Evolutionary conservation across 2,329 filamentous ascomycete species (phyloP), one percentile per base, ranked within the genome.

Genomic region (Sodiomyces alkalinus): DNA sequence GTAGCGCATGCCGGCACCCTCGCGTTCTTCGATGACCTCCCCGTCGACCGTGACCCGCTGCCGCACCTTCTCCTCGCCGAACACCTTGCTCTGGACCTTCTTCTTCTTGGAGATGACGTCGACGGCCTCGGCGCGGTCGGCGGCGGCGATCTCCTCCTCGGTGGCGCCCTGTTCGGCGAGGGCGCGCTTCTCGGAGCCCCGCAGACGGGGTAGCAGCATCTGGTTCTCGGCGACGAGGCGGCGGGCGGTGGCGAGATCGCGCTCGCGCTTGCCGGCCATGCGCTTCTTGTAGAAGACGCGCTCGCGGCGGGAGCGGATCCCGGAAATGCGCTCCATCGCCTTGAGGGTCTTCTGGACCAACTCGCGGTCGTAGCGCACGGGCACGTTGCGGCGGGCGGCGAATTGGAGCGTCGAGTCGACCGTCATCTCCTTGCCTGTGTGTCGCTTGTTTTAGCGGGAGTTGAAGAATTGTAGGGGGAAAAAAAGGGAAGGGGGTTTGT

Each of bases 401-500:
- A 96, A 93, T 48, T 83, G 79, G 35, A 98, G 75, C 18, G 87
- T 93, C 46, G 74, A 80, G 66, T 98, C 90, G 56, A 96, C 86
- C 32, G 81, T 80, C 82, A 92, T 74, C 50, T 74, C 68, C 62
- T 85, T 92, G 60, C 82, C 82, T 33, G 80, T 77, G 12, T 51
- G 52, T n/a, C n/a, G n/a, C n/a, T n/a, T n/a, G n/a, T n/a, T n/a
- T n/a, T n/a, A n/a, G n/a, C n/a, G n/a, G n/a, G n/a, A n/a, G n/a
- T n/a, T n/a, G n/a, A n/a, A n/a, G n/a, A n/a, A n/a, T n/a, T n/a
- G n/a, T 28, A 12, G 11, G 17, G 17, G 17, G 19, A 12, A 12
- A 21, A 12, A 21, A 21, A 12, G 12, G 19, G 8, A 8, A 21
- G 19, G 8, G 9, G 8, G 12, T 12, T 21, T 21, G 19, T 21